phyloP scores from a whole-genome alignment of 805 yeast genomes.

The Wickerhamiella nectarea region DNA sequence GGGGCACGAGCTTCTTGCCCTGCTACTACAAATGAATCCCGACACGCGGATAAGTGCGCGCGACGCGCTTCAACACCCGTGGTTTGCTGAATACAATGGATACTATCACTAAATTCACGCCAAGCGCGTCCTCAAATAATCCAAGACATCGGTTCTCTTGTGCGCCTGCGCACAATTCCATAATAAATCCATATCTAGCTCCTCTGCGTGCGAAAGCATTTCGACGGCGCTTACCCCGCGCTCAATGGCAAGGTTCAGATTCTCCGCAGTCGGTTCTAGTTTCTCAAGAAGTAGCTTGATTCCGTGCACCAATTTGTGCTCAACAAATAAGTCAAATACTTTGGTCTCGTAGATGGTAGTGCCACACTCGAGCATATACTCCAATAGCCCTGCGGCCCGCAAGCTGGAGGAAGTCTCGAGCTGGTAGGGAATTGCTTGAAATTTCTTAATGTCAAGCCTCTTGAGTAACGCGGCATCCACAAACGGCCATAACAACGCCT shows the following conservation, averaged over 20 bases:
- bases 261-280: background rate
- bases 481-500: slow-evolving; percentile 18
- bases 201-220: too few species aligned
- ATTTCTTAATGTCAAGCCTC: slow-evolving; percentile 54
- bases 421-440: slow-evolving; percentile 69
- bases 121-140: slow-evolving; percentile 8
- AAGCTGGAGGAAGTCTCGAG: slow-evolving; percentile 33
- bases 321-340: too few species aligned
- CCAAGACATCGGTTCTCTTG: slow-evolving; percentile 12
- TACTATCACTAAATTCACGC: slow-evolving; percentile 11
- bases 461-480: slow-evolving; percentile 20
- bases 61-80: slow-evolving; percentile 47
- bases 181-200: slow-evolving; percentile 4
- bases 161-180: slow-evolving; percentile 12
- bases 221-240: background rate
- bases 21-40: slow-evolving; percentile 40
- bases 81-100: slow-evolving; percentile 62
- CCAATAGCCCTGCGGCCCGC: slow-evolving; percentile 16
- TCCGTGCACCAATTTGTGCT: background rate
- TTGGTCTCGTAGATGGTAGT: slow-evolving; percentile 2
- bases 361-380: slow-evolving; percentile 19
- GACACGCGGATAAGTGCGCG: slow-evolving; percentile 39
- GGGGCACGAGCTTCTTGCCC: slow-evolving; percentile 53
- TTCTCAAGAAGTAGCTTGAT: background rate
- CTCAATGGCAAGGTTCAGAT: background rate